Percentiles rank a stretch among this genome's conserved stretches.
phyloP scores from a whole-genome alignment of 495 filamentous ascomycete species.

The Penicillium cinerascens region DNA sequence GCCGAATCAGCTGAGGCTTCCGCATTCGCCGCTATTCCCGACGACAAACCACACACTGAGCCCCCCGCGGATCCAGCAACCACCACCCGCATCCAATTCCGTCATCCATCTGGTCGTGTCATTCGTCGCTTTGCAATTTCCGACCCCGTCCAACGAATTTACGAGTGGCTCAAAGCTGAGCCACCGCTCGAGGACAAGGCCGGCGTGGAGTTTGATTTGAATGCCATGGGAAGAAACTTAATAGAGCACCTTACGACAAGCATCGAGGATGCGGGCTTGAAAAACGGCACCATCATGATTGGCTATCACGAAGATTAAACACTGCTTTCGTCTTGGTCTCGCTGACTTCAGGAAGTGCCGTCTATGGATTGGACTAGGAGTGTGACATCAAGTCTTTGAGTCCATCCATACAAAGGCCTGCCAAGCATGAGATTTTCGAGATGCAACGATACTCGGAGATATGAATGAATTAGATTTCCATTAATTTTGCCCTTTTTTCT shows the following conservation, averaged over 20 bases:
- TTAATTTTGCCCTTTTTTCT: neutral
- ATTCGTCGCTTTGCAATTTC: conserved; percentile 77
- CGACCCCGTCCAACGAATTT: conserved; percentile 80
- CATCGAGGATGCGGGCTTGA: conserved; percentile 79
- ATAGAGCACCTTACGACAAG: conserved; percentile 68
- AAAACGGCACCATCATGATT: conserved; percentile 89
- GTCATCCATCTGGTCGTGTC: conserved; percentile 72
- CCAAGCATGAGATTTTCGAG: neutral
- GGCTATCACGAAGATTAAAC: conserved; percentile 70
- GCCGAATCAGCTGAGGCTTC: conserved; percentile 30
- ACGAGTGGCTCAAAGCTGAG: conserved; percentile 94
- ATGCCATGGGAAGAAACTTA: conserved; percentile 74
- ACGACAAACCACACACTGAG: conserved; percentile 69
- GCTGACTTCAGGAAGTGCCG: neutral
- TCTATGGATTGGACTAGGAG: neutral
- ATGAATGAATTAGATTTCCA: neutral
- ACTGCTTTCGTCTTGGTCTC: neutral
- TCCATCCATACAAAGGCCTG: neutral
- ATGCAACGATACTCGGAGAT: neutral
- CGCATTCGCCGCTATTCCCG: conserved; percentile 64
- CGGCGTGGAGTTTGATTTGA: conserved; percentile 79
- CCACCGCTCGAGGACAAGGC: conserved; percentile 66
- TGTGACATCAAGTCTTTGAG: no score
- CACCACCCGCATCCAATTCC: conserved; percentile 87
- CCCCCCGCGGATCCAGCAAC: conserved; percentile 64